Conservation (phyloP, 2,329 filamentous ascomycete genomes). For the Fusarium camptoceras region DNA sequence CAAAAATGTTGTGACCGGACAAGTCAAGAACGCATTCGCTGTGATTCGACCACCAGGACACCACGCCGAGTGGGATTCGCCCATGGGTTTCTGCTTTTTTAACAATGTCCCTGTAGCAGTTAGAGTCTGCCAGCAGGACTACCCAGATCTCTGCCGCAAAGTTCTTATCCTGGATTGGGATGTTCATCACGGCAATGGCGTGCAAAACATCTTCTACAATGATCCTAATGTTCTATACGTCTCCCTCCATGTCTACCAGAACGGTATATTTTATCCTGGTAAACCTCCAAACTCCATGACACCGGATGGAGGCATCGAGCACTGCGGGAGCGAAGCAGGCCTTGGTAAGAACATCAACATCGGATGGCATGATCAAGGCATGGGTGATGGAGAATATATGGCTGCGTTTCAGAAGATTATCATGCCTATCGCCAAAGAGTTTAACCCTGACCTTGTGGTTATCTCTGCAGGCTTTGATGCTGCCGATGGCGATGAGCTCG, state of each 20-base stretch:
- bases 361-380: constrained; percentile 76
- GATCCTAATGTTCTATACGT: constrained; percentile 97
- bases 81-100: constrained; percentile 97
- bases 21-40: constrained; percentile 94
- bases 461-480: constrained; percentile 97
- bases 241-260: constrained; percentile 88
- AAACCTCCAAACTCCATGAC: constrained; percentile 67
- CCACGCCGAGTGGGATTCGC: constrained; percentile 86
- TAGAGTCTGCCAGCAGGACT: constrained; percentile 85
- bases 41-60: constrained; percentile 96
- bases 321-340: constrained; percentile 66
- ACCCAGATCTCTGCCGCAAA: constrained; percentile 84
- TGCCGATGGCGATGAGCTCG: constrained; percentile 90
- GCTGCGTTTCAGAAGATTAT: constrained; percentile 95
- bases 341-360: constrained; percentile 75
- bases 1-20: constrained; percentile 84
- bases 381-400: constrained; percentile 97
- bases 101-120: constrained; percentile 97
- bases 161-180: constrained; percentile 95
- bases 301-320: constrained; percentile 71
- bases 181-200: constrained; percentile 86
- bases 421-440: constrained; percentile 95
- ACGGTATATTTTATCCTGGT: constrained; percentile 87
- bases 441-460: constrained; percentile 93
- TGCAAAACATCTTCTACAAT: constrained; percentile 95